Percentiles rank a stretch among this genome's conserved stretches.
Evolutionary conservation across 2,329 filamentous ascomycete species (phyloP).

Genomic region (Cadophora sp.): DNA sequence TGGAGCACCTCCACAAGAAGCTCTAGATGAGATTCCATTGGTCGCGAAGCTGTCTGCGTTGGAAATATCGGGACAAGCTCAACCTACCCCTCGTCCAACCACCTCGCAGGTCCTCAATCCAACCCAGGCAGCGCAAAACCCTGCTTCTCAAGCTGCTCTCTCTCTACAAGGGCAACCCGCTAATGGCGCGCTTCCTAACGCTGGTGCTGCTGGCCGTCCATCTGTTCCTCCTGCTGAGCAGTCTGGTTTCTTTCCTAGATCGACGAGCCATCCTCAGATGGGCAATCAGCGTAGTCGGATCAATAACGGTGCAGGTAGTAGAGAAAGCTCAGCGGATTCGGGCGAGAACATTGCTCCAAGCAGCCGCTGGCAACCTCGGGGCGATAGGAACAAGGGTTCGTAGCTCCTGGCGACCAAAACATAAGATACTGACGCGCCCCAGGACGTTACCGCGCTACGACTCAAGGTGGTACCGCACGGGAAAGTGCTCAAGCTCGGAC

Average conservation of each 20-base stretch:
- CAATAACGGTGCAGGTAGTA: conserved; percentile 3
- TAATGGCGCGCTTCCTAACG: background rate
- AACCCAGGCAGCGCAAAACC: background rate
- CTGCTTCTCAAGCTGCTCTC: background rate
- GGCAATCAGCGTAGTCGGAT: background rate
- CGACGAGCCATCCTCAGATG: conserved; percentile 1
- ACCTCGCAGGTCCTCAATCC: background rate
- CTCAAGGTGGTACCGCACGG: conserved; percentile 1
- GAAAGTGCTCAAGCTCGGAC: background rate
- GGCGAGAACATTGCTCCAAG: background rate
- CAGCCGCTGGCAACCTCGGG: background rate
- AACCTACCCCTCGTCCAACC: background rate
- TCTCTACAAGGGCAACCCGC: background rate
- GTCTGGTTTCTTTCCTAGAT: background rate
- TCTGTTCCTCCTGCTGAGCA: background rate
- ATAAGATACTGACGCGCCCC: background rate
- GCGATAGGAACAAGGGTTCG: background rate
- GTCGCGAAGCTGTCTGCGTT: background rate
- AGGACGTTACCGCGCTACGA: conserved; percentile 2
- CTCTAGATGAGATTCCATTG: background rate
- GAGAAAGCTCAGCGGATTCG: background rate
- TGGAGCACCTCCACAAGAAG: background rate
- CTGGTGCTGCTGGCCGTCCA: background rate
- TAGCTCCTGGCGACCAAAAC: background rate
- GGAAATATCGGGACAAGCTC: background rate